These are phyloP conservation scores for Candida odintsovae DNA, from an alignment of 805 yeast genomes.

Conservation along the genomic window DNA sequence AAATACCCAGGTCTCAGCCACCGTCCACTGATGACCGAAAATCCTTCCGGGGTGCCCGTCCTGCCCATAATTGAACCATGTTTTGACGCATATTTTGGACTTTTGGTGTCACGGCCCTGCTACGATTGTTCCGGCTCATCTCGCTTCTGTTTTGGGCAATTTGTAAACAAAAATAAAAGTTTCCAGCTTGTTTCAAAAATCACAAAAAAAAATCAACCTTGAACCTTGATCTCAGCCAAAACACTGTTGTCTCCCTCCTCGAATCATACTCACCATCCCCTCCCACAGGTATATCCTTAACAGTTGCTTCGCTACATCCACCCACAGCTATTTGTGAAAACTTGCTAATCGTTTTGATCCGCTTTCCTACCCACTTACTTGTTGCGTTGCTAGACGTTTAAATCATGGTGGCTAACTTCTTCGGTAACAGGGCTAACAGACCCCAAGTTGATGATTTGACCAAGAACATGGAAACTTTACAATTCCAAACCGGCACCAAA, in stretches of 20 bases:
- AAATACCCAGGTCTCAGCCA: too few relatives aligned
- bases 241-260: not conserved
- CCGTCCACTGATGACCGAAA: too few relatives aligned
- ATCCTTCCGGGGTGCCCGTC: too few relatives aligned
- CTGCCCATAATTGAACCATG: not conserved
- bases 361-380: not conserved
- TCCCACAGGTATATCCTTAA: not conserved
- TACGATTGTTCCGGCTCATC: not conserved
- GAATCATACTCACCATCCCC: not conserved
- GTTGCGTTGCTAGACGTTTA: not conserved
- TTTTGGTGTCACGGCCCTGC: not conserved
- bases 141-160: not conserved
- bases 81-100: not conserved
- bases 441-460: constrained; percentile 21
- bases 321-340: not conserved
- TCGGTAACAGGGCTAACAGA: constrained; percentile 16
- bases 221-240: not conserved
- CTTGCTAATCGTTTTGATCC: not conserved
- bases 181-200: not conserved
- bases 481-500: constrained; percentile 12
- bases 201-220: not conserved
- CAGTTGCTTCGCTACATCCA: not conserved
- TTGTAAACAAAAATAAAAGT: not conserved
- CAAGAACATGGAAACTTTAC: constrained; percentile 23
- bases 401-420: constrained; percentile 24